Conservation (phyloP, 1,284 basidiomycete genomes). For the Apiotrichum montevideense region DNA sequence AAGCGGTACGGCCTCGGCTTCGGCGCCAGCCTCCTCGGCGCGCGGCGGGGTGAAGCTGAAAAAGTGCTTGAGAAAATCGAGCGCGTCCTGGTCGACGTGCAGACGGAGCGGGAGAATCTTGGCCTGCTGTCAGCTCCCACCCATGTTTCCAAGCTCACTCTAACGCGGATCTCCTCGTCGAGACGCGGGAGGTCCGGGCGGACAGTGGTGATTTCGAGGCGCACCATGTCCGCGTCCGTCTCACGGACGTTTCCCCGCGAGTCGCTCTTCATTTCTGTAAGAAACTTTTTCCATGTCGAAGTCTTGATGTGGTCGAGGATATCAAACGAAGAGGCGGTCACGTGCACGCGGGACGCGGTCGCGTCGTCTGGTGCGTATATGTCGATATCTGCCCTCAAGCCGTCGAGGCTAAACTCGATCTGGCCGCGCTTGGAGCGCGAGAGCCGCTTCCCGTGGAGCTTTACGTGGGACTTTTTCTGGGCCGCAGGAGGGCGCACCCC, state of each 20-base stretch:
- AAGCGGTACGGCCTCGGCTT: background rate
- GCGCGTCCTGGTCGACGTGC: slow-evolving; percentile 95
- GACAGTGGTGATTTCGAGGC: slow-evolving; percentile 69
- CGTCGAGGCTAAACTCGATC: slow-evolving; percentile 75
- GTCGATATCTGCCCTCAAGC: slow-evolving; percentile 62
- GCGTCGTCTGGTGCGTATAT: slow-evolving; percentile 56
- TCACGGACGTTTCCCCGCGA: slow-evolving; percentile 78
- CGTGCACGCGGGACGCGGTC: slow-evolving; percentile 60
- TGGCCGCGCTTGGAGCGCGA: slow-evolving; percentile 70
- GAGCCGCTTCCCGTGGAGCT: slow-evolving; percentile 47
- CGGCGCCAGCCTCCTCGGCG: background rate
- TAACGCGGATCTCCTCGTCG: slow-evolving; percentile 72
- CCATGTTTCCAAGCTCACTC: slow-evolving; percentile 52
- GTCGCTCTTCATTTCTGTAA: slow-evolving; percentile 75
- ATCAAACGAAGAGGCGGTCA: slow-evolving; percentile 65
- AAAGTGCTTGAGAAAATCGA: slow-evolving; percentile 96
- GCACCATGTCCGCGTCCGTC: slow-evolving; percentile 88
- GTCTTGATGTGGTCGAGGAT: slow-evolving; percentile 97
- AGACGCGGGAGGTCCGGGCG: slow-evolving; percentile 56
- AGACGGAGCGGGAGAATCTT: slow-evolving; percentile 83
- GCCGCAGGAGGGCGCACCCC: slow-evolving; percentile 19
- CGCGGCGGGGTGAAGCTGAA: slow-evolving; percentile 76
- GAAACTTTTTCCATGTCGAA: slow-evolving; percentile 95
- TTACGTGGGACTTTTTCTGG: slow-evolving; percentile 34
- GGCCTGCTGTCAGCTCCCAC: slow-evolving; percentile 51